Evolutionary conservation across 2,329 filamentous ascomycete species (phyloP).

Genomic region (Zalaria obscura): DNA sequence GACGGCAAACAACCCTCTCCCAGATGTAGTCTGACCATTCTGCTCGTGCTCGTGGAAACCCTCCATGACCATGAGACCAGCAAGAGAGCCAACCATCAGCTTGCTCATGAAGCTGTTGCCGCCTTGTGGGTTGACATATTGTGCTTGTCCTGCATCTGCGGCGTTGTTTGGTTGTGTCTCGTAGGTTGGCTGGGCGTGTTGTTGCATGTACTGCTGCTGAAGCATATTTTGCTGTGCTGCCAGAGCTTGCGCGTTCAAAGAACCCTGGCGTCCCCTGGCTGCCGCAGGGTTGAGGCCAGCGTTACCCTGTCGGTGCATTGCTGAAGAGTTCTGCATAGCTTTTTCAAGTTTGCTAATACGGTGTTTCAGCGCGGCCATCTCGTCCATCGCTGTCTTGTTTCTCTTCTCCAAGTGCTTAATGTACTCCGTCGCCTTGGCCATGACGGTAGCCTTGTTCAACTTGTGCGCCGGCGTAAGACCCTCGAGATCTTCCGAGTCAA

Average conservation of each 20-base stretch:
- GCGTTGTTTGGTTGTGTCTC: constrained; percentile 15
- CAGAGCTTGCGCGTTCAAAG: neutral
- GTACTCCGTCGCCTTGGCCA: constrained; percentile 93
- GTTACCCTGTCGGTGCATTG: neutral
- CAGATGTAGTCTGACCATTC: constrained; percentile 31
- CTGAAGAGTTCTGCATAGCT: constrained; percentile 38
- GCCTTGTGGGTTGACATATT: constrained; percentile 25
- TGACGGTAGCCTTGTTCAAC: constrained; percentile 90
- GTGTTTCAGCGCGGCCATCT: constrained; percentile 66
- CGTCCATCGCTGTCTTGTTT: constrained; percentile 67
- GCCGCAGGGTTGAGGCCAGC: constrained; percentile 15
- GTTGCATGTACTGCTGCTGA: constrained; percentile 19
- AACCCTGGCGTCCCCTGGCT: constrained; percentile 8
- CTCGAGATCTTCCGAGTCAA: constrained; percentile 63
- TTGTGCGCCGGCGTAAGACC: constrained; percentile 70
- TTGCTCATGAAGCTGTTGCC: constrained; percentile 47
- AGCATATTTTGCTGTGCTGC: constrained; percentile 4
- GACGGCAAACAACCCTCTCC: constrained; percentile 26
- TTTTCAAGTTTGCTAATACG: constrained; percentile 54
- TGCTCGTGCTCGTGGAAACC: constrained; percentile 54
- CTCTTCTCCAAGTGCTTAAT: constrained; percentile 88
- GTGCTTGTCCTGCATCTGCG: constrained; percentile 17
- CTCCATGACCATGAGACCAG: constrained; percentile 83
- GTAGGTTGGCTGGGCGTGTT: constrained; percentile 17
- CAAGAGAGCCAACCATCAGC: constrained; percentile 84